Conservation (phyloP, 768 basidiomycete species). For the Boletus vermiculosoides region DNA sequence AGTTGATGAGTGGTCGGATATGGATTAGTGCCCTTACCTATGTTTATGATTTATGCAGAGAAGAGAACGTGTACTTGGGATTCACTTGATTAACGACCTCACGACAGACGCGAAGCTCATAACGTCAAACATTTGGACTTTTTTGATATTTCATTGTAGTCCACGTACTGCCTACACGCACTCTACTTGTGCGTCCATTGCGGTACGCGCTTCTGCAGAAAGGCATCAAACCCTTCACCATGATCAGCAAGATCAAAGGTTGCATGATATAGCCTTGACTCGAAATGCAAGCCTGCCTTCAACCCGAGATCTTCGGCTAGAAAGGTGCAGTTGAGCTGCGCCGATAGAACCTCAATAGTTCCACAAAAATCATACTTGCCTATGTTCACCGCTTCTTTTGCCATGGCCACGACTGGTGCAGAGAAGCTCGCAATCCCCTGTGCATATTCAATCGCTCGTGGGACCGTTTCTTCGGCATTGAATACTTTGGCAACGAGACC, state of each 20-base stretch:
- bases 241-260: slow-evolving; percentile 51
- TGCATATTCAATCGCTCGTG: slow-evolving; percentile 44
- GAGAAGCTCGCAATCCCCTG: slow-evolving; percentile 34
- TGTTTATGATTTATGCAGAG: background rate
- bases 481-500: slow-evolving; percentile 51
- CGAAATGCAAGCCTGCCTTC: slow-evolving; percentile 44
- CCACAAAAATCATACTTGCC: slow-evolving; percentile 26
- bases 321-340: background rate
- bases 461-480: slow-evolving; percentile 37
- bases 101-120: background rate
- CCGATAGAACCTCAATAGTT: background rate
- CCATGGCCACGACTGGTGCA: slow-evolving; percentile 34
- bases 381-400: slow-evolving; percentile 51
- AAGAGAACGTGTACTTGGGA: background rate
- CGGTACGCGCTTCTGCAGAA: slow-evolving; percentile 45
- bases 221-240: slow-evolving; percentile 48
- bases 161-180: background rate
- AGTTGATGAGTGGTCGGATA: slow-evolving; percentile 16
- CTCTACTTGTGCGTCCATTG: slow-evolving; percentile 41
- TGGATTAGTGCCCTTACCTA: background rate
- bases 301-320: slow-evolving; percentile 48
- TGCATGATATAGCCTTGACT: slow-evolving; percentile 49
- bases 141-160: background rate
- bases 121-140: background rate
- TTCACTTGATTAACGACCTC: background rate